Evolutionary conservation across 1,284 basidiomycete species (phyloP), one percentile per base, ranked within the genome.

Genomic region (Veloporphyrellus conicus): DNA sequence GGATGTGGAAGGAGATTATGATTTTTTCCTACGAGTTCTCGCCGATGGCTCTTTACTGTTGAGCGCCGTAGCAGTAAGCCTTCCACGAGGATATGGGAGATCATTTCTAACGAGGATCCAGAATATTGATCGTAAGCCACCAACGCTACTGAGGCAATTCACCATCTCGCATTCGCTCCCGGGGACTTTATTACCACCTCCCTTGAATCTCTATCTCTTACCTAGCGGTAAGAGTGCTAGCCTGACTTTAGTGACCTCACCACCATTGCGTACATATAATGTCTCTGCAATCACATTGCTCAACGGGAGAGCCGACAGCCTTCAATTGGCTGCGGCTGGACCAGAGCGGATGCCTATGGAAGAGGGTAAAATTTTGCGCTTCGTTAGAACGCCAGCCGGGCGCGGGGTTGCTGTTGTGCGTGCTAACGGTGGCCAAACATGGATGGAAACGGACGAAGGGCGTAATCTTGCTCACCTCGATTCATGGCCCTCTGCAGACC

Each of bases 111-210:
- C 36, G 27, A 23, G 25, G 33, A 35, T 41, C 15, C 50, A 82
- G 91, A 93, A 94, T 66, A 82, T 95, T 53, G 90, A 94, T 60
- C 77, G 86, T n/a, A 79, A 86, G 54, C 92, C 93, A 6, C 92
- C 92, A 2, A 93, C 91, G 1, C 72, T 94, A 8, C 74, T 94
- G 29, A 82, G 79, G 59, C 82, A 88, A 43, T 84, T 90, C 58
- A 81, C 79, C 3, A 68, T 93, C 14, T 79, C 87, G 22, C 78
- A 83, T 50, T 77, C 80, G 4, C 72, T 72, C 10, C 75, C 81
- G 12, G 67, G 69, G 2, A 65, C 71, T 12, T 67, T 86, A 25
- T 68, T 71, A 23, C 66, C 61, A 6, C 67, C 68, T 31, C 80
- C 79, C 12, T 60, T 62, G 14, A 70, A 79, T 54, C 67, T 85